Base-by-base conservation (phyloP, 805 yeast species). In the Ogataea methanolica region DNA sequence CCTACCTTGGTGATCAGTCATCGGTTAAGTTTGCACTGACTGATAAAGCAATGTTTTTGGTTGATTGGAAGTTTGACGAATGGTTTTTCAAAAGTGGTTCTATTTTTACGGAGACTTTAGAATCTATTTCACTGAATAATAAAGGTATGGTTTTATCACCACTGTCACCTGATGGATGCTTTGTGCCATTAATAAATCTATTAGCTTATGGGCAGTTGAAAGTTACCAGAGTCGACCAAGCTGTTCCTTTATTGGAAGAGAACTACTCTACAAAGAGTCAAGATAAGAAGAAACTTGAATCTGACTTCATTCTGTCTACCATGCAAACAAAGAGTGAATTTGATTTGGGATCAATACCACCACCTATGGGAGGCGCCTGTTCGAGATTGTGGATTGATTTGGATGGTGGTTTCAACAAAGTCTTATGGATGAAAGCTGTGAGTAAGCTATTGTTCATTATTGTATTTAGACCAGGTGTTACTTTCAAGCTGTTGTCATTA, bases 261-360 rank as follows among this genome's bases (percentile, higher is more conserved):
- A 83, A 88, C 12, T 91, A 90, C 60, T 85, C 84, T 36, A 85
- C 96, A 1, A 75, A 96, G 51, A 71, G 79, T 17, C 76, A 87
- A 37, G 95, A 88, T 51, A 79, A 83, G 53, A 79, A 74, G 38
- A 82, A 73, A 61, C 74, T 78, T 42, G 88, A 76, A 57, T 84
- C 82, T 60, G 96, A 79, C 59, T 79, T 82, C 22, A 72, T 78
- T 21, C 61, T 75, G 21, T 66, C 69, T 9, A 50, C 45, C 47
- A 58, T 52, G 33, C 44, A 54, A 36, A 16, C 4, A 9, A 15
- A 14, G 3, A 23, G 44, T n/a, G 46, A 37, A 6, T 41, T 50
- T 42, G 39, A 47, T n/a, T 42, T 49, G 17, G 31, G 48, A 1
- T 49, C 55, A 5, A 60, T 69, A 1, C 70, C 81, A 1, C 75